Evolutionary conservation across 2,329 filamentous ascomycete genomes (phyloP).

Genomic region (Nemania sp.): DNA sequence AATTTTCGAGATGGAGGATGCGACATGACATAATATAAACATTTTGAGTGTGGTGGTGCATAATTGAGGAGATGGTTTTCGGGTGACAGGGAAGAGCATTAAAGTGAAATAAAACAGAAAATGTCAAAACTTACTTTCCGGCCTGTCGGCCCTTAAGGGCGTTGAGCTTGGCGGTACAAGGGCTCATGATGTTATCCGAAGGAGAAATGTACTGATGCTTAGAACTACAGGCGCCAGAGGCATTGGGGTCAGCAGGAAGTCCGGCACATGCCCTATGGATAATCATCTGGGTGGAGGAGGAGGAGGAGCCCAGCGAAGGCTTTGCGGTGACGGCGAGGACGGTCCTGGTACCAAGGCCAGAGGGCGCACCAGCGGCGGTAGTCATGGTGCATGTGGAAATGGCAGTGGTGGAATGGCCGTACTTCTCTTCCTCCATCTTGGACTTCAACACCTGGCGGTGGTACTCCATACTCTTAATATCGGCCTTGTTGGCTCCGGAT

Average conservation of each 20-base stretch:
- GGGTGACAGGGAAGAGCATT: background rate
- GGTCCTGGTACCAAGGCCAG: conserved; percentile 37
- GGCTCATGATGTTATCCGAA: conserved; percentile 90
- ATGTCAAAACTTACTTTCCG: conserved; percentile 71
- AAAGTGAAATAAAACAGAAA: background rate
- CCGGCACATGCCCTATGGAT: conserved; percentile 39
- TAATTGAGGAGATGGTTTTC: background rate
- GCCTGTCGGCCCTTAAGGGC: conserved; percentile 84
- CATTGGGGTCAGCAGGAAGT: conserved; percentile 45
- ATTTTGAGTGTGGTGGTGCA: too few species aligned
- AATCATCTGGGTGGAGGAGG: conserved; percentile 29
- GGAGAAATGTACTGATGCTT: conserved; percentile 78
- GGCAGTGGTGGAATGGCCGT: conserved; percentile 42
- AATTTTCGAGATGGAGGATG: too few species aligned
- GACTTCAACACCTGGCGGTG: conserved; percentile 80
- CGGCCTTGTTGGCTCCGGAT: conserved; percentile 54
- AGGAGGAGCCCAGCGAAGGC: conserved; percentile 33
- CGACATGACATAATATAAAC: too few species aligned
- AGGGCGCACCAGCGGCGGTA: conserved; percentile 18
- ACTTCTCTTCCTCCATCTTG: conserved; percentile 77
- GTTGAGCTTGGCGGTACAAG: conserved; percentile 84
- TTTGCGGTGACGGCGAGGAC: conserved; percentile 27
- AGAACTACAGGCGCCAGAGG: conserved; percentile 49
- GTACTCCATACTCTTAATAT: conserved; percentile 78
- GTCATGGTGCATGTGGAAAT: conserved; percentile 1